Evolutionary conservation across 2,329 filamentous ascomycete genomes (phyloP), one percentile per base, ranked within the genome.

Genomic region (Delphinella strobiligena): DNA sequence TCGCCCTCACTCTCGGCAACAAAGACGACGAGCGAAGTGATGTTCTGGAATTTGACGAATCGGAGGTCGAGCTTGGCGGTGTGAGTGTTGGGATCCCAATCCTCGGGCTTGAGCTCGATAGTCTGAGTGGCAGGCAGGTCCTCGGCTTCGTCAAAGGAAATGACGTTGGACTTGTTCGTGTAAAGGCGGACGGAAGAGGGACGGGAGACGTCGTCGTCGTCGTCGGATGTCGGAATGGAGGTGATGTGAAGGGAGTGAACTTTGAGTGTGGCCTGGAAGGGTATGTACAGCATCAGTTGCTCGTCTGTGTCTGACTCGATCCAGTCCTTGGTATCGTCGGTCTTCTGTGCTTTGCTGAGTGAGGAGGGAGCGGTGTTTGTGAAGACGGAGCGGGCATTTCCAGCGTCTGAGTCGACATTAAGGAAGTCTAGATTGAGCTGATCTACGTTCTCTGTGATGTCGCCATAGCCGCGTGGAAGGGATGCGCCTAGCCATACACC

Each of bases 41-140:
- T 82, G 56, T 87, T 93, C 65, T 96, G 91, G 69, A 96, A 98
- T 66, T 95, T 95, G 63, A 98, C 91, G 55, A 89, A 95, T 11
- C 88, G 82, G 52, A 96, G 65, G 61, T 70, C 66, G 19, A 70
- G 49, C 53, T 66, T 69, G 14, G 67, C 68, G 1, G 68, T 71
- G 14, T 61, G 62, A 2, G 67, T 70, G 51, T 62, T 59, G 45
- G 57, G 51, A 45, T 71, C 65, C 89, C 91, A 98, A 54, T 94
- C 85, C 38, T 73, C 70, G 34, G 78, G 68, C 45, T 72, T 69
- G 32, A 98, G 70, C 52, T 80, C 80, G 44, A 95, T 76, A 38
- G 71, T 72, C 62, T 98, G 91, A 12, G 84, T 88, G 1, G 84
- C 74, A 36, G 80, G 72, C 38, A 83, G 80, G 53, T 89, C 85